These are phyloP conservation scores for Yamadazyma endophytica DNA, from an alignment of 805 yeast species.

Conservation along the genomic window DNA sequence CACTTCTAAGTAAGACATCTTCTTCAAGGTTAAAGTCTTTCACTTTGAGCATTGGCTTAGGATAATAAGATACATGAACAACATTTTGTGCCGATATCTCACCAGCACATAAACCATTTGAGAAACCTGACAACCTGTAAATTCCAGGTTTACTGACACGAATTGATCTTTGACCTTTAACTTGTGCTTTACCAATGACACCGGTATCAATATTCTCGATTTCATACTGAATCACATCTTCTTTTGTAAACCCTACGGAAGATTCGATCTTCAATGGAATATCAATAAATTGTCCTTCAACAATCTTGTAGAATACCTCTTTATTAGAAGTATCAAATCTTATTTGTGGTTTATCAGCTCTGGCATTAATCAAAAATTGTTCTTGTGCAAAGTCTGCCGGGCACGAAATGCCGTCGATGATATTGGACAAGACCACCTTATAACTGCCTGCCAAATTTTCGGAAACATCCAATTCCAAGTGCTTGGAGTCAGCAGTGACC, in stretches of 20 bases:
- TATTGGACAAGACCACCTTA: slow-evolving; percentile 56
- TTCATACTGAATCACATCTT: slow-evolving; percentile 31
- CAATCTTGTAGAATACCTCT: slow-evolving; percentile 33
- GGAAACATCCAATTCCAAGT: slow-evolving; percentile 44
- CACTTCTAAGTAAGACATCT: slow-evolving; percentile 17
- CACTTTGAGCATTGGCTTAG: slow-evolving; percentile 20
- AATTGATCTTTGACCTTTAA: slow-evolving; percentile 4
- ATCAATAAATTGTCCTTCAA: slow-evolving; percentile 55
- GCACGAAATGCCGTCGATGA: slow-evolving; percentile 77
- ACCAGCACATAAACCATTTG: slow-evolving; percentile 46
- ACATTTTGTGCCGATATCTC: slow-evolving; percentile 16
- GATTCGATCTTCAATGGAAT: slow-evolving; percentile 51
- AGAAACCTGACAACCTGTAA: slow-evolving; percentile 36
- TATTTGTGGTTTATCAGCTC: slow-evolving; percentile 61
- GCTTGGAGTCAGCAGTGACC: slow-evolving; percentile 1
- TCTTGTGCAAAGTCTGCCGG: slow-evolving; percentile 66
- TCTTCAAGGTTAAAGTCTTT: too few relatives aligned
- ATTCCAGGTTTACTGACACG: slow-evolving; percentile 7
- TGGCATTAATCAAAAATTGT: slow-evolving; percentile 50
- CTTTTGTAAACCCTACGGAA: slow-evolving; percentile 21
- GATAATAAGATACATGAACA: slow-evolving; percentile 19
- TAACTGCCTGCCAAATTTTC: slow-evolving; percentile 71
- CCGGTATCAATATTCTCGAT: slow-evolving; percentile 12
- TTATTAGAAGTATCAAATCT: slow-evolving; percentile 20
- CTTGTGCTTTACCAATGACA: background rate